Conservation (phyloP, 2,329 filamentous ascomycete species). For the Bipolaris cookei region DNA sequence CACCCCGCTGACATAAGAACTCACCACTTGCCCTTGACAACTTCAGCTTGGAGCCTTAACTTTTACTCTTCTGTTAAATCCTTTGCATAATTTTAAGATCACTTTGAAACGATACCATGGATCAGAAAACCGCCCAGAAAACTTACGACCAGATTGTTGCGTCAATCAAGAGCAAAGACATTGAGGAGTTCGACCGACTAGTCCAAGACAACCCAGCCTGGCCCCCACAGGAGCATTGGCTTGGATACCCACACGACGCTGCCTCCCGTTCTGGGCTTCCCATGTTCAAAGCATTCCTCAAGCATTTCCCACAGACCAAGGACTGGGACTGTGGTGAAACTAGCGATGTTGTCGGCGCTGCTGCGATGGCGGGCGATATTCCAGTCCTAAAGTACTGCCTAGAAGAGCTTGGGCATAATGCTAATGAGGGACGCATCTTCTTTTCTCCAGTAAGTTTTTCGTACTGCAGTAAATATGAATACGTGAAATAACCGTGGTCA, state of each 20-base stretch:
- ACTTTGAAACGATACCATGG: background rate
- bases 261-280: background rate
- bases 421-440: background rate
- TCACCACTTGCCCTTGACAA: background rate
- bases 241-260: background rate
- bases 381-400: conserved; percentile 1
- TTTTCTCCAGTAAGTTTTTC: background rate
- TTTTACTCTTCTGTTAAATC: background rate
- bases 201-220: background rate
- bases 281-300: conserved; percentile 1
- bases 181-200: background rate
- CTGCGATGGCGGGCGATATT: background rate
- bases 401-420: background rate
- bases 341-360: background rate
- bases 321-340: background rate
- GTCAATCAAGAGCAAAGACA: background rate
- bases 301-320: conserved; percentile 1
- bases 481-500: background rate
- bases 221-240: background rate
- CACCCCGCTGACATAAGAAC: conserved; percentile 1
- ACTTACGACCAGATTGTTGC: background rate
- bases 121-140: background rate
- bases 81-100: background rate
- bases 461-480: background rate
- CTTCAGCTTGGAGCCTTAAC: background rate